Conservation (phyloP, 129 eudicot genomes). For the sunflower (Helianthus annuus) region DNA sequence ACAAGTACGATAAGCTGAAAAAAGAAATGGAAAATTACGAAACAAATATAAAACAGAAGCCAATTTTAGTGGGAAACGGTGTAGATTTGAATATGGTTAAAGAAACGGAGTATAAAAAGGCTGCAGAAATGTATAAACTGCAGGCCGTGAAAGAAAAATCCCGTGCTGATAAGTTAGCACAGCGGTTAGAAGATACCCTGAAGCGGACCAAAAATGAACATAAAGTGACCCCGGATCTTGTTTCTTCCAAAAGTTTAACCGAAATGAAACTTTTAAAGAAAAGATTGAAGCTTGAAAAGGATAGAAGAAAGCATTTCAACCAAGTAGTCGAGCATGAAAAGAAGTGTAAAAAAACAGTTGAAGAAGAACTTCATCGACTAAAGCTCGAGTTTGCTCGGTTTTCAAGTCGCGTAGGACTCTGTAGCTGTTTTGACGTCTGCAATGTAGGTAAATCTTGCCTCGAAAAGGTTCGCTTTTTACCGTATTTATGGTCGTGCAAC, state of each 20-base stretch:
- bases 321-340: constrained; percentile 63
- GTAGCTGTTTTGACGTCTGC: constrained; percentile 40
- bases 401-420: constrained; percentile 53
- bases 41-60: constrained; percentile 41
- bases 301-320: constrained; percentile 70
- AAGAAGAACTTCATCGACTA: constrained; percentile 52
- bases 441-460: constrained; percentile 48
- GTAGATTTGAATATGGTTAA: constrained; percentile 44
- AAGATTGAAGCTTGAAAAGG: constrained; percentile 74
- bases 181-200: constrained; percentile 41
- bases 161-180: constrained; percentile 48
- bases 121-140: constrained; percentile 45
- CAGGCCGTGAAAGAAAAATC: constrained; percentile 49
- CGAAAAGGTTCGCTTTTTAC: constrained; percentile 59
- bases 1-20: constrained; percentile 42
- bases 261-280: constrained; percentile 56
- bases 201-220: constrained; percentile 37
- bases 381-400: constrained; percentile 53
- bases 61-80: constrained; percentile 29
- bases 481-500: constrained; percentile 3
- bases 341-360: constrained; percentile 44
- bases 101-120: constrained; percentile 41
- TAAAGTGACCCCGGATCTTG: constrained; percentile 35
- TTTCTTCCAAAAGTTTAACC: constrained; percentile 22
- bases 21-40: constrained; percentile 32